Percentiles rank a stretch among this genome's conserved stretches.
Conservation (phyloP, 805 yeast genomes). For the Blastobotrys peoriensis region DNA sequence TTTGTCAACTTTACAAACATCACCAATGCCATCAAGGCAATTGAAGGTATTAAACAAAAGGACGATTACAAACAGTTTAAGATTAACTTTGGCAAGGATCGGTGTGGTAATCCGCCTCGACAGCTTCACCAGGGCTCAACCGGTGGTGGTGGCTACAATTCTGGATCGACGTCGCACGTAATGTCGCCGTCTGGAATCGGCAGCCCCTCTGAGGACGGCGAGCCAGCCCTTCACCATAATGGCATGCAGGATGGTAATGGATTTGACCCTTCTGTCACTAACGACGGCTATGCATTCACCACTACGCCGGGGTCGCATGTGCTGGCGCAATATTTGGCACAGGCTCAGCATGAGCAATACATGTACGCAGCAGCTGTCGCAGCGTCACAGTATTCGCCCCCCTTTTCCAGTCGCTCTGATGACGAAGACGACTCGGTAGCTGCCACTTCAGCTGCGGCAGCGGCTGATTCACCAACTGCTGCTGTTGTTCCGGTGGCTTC, state of each 20-base stretch:
- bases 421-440: neutral
- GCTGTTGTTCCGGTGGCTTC: no score
- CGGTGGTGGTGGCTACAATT: neutral
- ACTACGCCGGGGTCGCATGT: constrained; percentile 58
- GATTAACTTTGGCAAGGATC: constrained; percentile 87
- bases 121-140: constrained; percentile 5
- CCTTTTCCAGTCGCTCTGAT: neutral
- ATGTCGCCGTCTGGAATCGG: neutral
- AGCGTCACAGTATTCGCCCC: constrained; percentile 9
- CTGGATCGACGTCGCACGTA: constrained; percentile 6
- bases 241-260: neutral
- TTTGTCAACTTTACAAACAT: constrained; percentile 89
- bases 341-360: constrained; percentile 50
- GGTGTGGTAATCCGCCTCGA: constrained; percentile 92
- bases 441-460: no score
- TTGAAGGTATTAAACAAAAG: constrained; percentile 80
- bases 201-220: neutral
- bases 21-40: constrained; percentile 84
- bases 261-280: neutral
- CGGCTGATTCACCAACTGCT: no score
- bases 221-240: neutral
- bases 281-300: constrained; percentile 1
- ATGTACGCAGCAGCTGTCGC: constrained; percentile 22
- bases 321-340: constrained; percentile 75
- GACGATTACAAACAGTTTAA: constrained; percentile 57